Evolutionary conservation across 176 grass and related monocot species (phyloP).

Genomic region (Avena atlantica): DNA sequence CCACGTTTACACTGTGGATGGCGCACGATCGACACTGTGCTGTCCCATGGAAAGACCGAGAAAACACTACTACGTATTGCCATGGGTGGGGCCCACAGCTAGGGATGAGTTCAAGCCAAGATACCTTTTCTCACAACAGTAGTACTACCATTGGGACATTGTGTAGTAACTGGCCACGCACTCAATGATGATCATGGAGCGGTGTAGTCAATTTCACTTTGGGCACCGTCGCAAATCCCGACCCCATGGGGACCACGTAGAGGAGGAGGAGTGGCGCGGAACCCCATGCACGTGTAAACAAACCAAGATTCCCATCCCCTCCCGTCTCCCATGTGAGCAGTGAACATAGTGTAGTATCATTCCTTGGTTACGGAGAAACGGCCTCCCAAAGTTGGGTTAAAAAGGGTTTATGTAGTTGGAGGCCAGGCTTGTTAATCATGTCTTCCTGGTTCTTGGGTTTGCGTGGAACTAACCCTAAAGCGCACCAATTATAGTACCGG

Average conservation of each 20-base stretch:
- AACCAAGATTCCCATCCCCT: conserved; percentile 54
- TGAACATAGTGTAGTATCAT: background rate
- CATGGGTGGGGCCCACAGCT: background rate
- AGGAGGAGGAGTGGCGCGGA: conserved; percentile 9
- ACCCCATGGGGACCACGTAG: conserved; percentile 36
- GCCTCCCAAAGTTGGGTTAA: conserved; percentile 55
- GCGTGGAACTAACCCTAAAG: too few species aligned
- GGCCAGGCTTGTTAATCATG: conserved; percentile 41
- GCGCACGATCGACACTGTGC: background rate
- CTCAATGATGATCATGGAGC: conserved; percentile 7
- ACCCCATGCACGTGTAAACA: conserved; percentile 41
- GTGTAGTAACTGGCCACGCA: conserved; percentile 22
- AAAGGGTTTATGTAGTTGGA: conserved; percentile 58
- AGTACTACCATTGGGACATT: background rate
- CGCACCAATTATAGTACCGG: background rate
- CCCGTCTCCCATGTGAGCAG: conserved; percentile 42
- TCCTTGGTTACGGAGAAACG: conserved; percentile 62
- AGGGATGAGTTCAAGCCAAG: background rate
- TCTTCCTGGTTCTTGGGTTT: conserved; percentile 8
- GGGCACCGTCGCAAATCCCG: conserved; percentile 45
- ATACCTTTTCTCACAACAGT: background rate
- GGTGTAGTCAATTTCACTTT: conserved; percentile 46
- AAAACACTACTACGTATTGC: background rate
- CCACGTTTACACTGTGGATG: background rate
- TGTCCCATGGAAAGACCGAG: background rate